A percentile compares a stretch with the other conserved stretches of the same genome.
Evolutionary conservation across 208 protist species (phyloP).

Genomic region (Acanthamoeba sp.): DNA sequence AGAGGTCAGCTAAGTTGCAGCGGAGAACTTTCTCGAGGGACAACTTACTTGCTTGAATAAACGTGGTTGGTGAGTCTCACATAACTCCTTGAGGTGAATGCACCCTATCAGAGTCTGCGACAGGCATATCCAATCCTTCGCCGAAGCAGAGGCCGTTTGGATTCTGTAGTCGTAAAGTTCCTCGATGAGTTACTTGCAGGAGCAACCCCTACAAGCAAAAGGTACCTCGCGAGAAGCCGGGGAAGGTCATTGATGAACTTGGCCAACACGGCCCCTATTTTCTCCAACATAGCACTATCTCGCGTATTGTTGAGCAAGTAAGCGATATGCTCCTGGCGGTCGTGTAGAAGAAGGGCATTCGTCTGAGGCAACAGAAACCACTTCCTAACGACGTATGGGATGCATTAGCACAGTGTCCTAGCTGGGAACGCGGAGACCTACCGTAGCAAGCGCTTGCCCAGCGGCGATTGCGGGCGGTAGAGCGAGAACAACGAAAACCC

Average conservation of each 20-base stretch:
- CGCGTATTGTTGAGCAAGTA: background rate
- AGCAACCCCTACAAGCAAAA: constrained; percentile 9
- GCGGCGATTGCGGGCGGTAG: background rate
- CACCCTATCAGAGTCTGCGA: constrained; percentile 38
- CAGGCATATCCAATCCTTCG: constrained; percentile 16
- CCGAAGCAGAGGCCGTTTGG: background rate
- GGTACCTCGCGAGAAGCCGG: constrained; percentile 21
- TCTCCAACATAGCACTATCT: background rate
- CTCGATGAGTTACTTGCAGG: background rate
- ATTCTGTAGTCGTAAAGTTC: too few species aligned
- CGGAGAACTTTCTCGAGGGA: too few species aligned
- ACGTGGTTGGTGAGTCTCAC: background rate
- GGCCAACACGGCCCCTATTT: background rate
- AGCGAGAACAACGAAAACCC: constrained; percentile 69
- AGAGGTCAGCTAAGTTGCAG: too few species aligned
- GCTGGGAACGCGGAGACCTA: background rate
- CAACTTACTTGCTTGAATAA: constrained; percentile 1
- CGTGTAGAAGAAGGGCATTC: background rate
- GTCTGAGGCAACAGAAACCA: constrained; percentile 62
- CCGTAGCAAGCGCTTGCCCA: constrained; percentile 46
- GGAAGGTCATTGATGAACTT: constrained; percentile 60
- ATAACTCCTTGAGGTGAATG: constrained; percentile 24
- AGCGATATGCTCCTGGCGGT: background rate
- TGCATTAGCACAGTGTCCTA: background rate
- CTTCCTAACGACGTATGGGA: constrained; percentile 53